A percentile compares a stretch with the other conserved stretches of the same genome.
These are phyloP conservation scores for Centaurea solstitialis DNA, from an alignment of 129 eudicot species.

Conservation along the genomic window DNA sequence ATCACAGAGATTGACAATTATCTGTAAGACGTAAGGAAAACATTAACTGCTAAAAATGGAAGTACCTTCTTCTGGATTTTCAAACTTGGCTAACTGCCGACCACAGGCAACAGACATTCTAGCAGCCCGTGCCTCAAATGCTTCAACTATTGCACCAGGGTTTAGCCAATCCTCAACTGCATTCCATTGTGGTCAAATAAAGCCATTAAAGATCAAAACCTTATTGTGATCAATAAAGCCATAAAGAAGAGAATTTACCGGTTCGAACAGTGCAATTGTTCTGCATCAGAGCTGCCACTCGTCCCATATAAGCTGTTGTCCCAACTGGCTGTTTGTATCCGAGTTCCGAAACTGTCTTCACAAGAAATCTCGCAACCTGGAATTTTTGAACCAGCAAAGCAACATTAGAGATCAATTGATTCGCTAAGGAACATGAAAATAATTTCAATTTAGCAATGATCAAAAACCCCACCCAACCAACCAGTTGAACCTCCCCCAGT, in stretches of 20 bases:
- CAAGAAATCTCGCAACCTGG: slow-evolving; percentile 94
- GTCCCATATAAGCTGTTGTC: slow-evolving; percentile 84
- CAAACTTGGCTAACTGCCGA: slow-evolving; percentile 60
- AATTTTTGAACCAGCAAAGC: slow-evolving; percentile 7
- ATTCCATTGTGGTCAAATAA: slow-evolving; percentile 13
- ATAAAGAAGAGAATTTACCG: slow-evolving; percentile 42
- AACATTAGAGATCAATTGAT: neutral
- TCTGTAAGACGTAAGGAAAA: neutral
- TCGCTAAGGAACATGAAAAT: neutral
- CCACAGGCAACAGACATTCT: slow-evolving; percentile 82
- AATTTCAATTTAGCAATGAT: neutral
- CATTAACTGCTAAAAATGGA: neutral
- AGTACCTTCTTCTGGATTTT: slow-evolving; percentile 89
- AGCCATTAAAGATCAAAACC: neutral
- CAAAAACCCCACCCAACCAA: too few species aligned
- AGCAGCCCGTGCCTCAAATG: slow-evolving; percentile 90
- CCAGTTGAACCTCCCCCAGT: too few species aligned
- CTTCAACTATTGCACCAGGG: slow-evolving; percentile 69
- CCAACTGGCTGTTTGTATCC: slow-evolving; percentile 74
- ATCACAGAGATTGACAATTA: too few species aligned
- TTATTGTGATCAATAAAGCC: neutral
- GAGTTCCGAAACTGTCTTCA: slow-evolving; percentile 88
- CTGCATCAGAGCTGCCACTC: slow-evolving; percentile 64
- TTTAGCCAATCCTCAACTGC: slow-evolving; percentile 96
- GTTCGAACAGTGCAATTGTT: slow-evolving; percentile 58